Evolutionary conservation across 176 grass and related monocot genomes (phyloP), one percentile per base, ranked within the genome.

Genomic region (Hordeum marinum): DNA sequence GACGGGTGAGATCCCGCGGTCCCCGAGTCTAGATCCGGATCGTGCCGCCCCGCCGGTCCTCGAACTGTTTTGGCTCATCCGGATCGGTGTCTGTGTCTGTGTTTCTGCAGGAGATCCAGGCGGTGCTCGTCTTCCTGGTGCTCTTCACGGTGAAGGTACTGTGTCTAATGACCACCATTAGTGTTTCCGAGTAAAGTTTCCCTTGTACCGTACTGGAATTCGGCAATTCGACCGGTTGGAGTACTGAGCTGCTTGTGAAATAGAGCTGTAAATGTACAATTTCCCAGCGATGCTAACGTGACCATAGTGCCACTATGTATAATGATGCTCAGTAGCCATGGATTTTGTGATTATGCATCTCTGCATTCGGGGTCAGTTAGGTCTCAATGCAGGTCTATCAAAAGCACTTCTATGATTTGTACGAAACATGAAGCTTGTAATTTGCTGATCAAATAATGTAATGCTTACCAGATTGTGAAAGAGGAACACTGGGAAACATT

Each of bases 401-500:
- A 65, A 80, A 75, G 43, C 8, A 20, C 32, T 15, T 8, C 1
- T 34, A 0, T 64, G 41, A 77, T 29, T 83, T 78, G 42, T 58
- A 43, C 72, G 35, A 5, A 59, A 37, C 26, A 61, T 74, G 46
- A 29, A 57, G 25, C 43, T 31, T 72, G 4, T 39, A 1, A 75
- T 89, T 76, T 15, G 21, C 60, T 69, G 58, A 83, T 36, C 63
- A 83, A 69, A 20, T 15, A 64, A 42, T 68, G 37, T 68, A 37
- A 83, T 77, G 21, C 72, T 84, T 20, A 62, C 13, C 89, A 99
- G 96, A 82, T 94, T 55, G 96, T 96, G 46, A 94, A 79, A 80
- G 93, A 95, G 70, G 96, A 99, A 87, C 94, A 85, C 70, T 96
- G 91, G 96, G 96, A 99, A 70, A 87, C 85, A 59, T 94, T 88